Evolutionary conservation across 306 rosid genomes (phyloP), one percentile per base, ranked within the genome.

Genomic region (Urtica urens): DNA sequence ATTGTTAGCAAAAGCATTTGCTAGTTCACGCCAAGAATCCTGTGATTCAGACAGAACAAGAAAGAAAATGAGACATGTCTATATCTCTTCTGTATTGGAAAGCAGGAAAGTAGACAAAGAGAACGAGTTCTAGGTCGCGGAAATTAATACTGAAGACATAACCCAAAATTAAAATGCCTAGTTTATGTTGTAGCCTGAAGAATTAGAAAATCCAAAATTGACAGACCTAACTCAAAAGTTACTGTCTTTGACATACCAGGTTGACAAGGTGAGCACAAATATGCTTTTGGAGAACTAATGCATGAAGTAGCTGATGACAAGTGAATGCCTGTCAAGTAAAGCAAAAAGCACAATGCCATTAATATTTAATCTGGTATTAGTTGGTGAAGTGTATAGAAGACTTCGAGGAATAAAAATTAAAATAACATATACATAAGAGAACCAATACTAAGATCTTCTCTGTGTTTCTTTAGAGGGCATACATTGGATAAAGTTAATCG

Each of bases 11-110:
- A 88, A 88, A 57, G 82, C 82, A 63, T 77, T 71, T 58, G 95
- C 93, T 14, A 88, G 76, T 62, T 81, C 85, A 64, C 51, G 77
- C 97, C 97, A 88, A 35, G 97, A 84, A 48, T 78, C 81, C 97
- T 88, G 77, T 55, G 55, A 40, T 34, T 56, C 38, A 55, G 30
- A 67, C 31, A 48, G 26, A 42, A 65, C 50, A 30, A 30, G 64
- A 28, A 74, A 42, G 38, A 61, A 15, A 70, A 26, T 22, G 7
- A 50, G 26, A 30, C 49, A 51, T n/a, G n/a, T n/a, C n/a, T n/a
- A n/a, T n/a, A n/a, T n/a, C n/a, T n/a, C n/a, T n/a, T n/a, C n/a
- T n/a, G n/a, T n/a, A n/a, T n/a, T n/a, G n/a, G n/a, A n/a, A n/a
- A n/a, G n/a, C n/a, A n/a, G n/a, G n/a, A n/a, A n/a, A n/a, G n/a